Conservation (phyloP, 192 early-diverging fungal species). For the Coemansia sp. region DNA sequence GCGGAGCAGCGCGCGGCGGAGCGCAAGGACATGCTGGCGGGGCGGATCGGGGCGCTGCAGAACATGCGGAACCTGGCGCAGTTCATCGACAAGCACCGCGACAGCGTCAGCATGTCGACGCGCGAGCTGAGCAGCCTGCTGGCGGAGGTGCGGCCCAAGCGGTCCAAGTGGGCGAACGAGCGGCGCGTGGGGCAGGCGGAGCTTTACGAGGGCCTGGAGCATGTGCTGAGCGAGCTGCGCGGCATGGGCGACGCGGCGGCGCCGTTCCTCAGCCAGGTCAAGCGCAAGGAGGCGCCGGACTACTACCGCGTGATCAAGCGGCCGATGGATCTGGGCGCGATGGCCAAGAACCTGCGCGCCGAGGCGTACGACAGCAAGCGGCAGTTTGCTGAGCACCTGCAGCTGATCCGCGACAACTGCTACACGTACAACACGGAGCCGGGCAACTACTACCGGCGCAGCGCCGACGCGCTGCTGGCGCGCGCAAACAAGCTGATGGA, state of each 20-base stretch:
- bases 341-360: constrained; percentile 80
- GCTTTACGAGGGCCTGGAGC: constrained; percentile 86
- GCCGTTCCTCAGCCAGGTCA: constrained; percentile 86
- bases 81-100: constrained; percentile 68
- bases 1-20: constrained; percentile 26
- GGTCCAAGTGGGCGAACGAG: constrained; percentile 87
- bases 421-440: constrained; percentile 86
- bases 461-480: constrained; percentile 76
- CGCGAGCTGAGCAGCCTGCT: constrained; percentile 71
- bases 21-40: constrained; percentile 47
- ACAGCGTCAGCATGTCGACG: constrained; percentile 59
- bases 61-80: constrained; percentile 68
- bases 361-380: constrained; percentile 81
- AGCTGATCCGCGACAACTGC: constrained; percentile 91
- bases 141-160: constrained; percentile 70
- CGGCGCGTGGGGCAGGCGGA: constrained; percentile 84
- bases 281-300: constrained; percentile 84
- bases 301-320: constrained; percentile 90
- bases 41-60: constrained; percentile 38
- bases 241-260: constrained; percentile 73
- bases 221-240: constrained; percentile 75
- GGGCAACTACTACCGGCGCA: constrained; percentile 81
- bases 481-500: constrained; percentile 70
- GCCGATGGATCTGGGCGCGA: constrained; percentile 94
- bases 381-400: constrained; percentile 82